Percentiles rank a stretch among this genome's conserved stretches.
These are phyloP conservation scores for Scedosporium boydii DNA, from an alignment of 2,329 filamentous ascomycete species.

Conservation along the genomic window DNA sequence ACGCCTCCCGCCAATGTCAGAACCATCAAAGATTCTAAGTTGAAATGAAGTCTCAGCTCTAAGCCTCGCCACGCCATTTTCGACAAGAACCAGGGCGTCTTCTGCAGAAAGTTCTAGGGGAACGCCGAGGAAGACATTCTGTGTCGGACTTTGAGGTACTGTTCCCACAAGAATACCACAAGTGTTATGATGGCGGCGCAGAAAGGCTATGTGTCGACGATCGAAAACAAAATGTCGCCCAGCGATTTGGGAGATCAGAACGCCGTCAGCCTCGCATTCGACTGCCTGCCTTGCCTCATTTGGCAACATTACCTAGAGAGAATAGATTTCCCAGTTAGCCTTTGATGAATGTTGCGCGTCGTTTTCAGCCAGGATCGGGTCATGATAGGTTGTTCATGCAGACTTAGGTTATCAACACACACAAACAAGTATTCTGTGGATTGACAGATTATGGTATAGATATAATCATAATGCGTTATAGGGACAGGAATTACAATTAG, in stretches of 20 bases:
- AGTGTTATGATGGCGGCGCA: constrained; percentile 74
- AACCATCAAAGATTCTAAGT: constrained; percentile 47
- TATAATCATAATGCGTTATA: constrained; percentile 7
- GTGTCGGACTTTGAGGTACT: constrained; percentile 83
- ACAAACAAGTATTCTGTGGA: constrained; percentile 36
- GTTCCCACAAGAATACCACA: constrained; percentile 80
- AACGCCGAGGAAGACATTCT: constrained; percentile 86
- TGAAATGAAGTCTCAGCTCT: constrained; percentile 73
- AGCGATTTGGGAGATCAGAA: constrained; percentile 62
- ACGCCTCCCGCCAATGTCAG: constrained; percentile 44
- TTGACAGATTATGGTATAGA: constrained; percentile 41
- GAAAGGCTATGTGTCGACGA: constrained; percentile 64
- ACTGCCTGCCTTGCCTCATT: background rate
- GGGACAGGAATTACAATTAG: background rate
- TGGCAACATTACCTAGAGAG: background rate
- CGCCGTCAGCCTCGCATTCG: background rate
- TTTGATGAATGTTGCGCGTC: background rate
- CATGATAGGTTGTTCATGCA: background rate
- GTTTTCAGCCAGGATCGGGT: background rate
- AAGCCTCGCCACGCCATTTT: constrained; percentile 66
- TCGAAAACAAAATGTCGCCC: constrained; percentile 87
- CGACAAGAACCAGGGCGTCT: constrained; percentile 73
- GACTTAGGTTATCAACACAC: constrained; percentile 27
- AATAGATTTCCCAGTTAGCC: background rate
- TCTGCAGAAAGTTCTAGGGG: constrained; percentile 86